Conservation (phyloP, 2,329 filamentous ascomycete species). For the Taxawa tesnikishii region DNA sequence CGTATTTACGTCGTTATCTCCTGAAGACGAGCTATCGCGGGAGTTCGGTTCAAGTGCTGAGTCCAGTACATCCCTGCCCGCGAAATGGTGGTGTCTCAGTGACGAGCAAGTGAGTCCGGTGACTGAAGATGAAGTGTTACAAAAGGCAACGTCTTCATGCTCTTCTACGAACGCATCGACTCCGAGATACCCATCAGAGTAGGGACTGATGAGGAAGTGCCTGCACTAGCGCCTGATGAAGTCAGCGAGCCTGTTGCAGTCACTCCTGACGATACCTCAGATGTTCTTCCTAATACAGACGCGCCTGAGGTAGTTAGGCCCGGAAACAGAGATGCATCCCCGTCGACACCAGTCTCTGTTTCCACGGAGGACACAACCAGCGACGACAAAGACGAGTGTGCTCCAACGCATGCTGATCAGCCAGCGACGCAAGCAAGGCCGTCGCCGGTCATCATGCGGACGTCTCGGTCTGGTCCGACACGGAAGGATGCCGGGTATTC, state of each 20-base stretch:
- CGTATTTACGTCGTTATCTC: slow-evolving; percentile 4
- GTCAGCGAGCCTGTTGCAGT: too few species aligned
- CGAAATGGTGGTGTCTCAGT: slow-evolving; percentile 81
- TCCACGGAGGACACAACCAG: background rate
- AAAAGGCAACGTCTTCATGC: slow-evolving; percentile 84
- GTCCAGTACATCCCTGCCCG: slow-evolving; percentile 13
- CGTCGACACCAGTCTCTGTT: background rate
- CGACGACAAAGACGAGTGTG: background rate
- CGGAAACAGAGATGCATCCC: background rate
- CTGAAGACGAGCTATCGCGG: slow-evolving; percentile 6
- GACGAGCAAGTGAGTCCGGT: slow-evolving; percentile 73
- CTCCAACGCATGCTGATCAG: background rate
- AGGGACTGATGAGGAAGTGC: too few species aligned
- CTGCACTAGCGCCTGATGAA: too few species aligned
- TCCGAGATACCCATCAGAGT: background rate
- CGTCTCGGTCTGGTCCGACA: background rate
- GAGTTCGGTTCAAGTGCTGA: slow-evolving; percentile 16
- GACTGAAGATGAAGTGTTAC: slow-evolving; percentile 60
- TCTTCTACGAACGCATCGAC: slow-evolving; percentile 68
- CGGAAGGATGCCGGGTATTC: background rate
- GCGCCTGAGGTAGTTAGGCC: background rate
- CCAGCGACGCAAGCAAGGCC: background rate
- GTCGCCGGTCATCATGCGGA: background rate
- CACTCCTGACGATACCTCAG: too few species aligned
- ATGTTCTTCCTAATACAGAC: too few species aligned